phyloP scores from a whole-genome alignment of 768 basidiomycete species.

The Naganishia randhawae region DNA sequence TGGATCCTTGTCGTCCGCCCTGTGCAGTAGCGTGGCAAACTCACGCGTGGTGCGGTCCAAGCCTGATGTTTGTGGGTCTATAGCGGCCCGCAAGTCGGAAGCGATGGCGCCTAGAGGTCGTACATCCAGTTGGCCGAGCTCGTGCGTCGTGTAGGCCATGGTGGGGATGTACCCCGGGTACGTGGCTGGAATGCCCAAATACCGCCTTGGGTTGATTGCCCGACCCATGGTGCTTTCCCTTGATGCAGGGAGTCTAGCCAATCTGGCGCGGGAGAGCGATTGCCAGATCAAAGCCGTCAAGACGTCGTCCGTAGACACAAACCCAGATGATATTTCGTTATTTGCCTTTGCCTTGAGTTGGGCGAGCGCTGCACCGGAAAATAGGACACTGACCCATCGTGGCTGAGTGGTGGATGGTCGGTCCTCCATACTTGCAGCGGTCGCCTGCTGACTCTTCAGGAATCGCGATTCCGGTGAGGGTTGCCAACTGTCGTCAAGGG shows the following conservation, averaged over 20 bases:
- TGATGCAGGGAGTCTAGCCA: not conserved
- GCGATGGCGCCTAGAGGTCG: slow-evolving; percentile 25
- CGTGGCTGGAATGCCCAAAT: slow-evolving; percentile 24
- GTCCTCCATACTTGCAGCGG: not conserved
- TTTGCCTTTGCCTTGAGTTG: slow-evolving; percentile 55
- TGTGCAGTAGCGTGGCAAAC: slow-evolving; percentile 25
- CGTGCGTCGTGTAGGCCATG: slow-evolving; percentile 23
- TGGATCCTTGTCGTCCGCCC: slow-evolving; percentile 25
- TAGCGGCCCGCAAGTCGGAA: slow-evolving; percentile 4
- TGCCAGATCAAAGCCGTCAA: slow-evolving; percentile 31
- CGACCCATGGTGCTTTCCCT: slow-evolving; percentile 17
- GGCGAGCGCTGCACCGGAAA: slow-evolving; percentile 60
- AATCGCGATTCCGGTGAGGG: slow-evolving; percentile 2
- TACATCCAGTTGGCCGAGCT: slow-evolving; percentile 11
- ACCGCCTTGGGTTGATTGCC: slow-evolving; percentile 28
- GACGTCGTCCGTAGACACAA: slow-evolving; percentile 30
- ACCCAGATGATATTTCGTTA: slow-evolving; percentile 7
- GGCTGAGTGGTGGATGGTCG: not conserved
- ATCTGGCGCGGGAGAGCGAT: slow-evolving; percentile 23
- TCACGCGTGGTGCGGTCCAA: slow-evolving; percentile 19
- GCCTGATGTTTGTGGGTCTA: slow-evolving; percentile 22
- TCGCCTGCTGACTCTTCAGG: not conserved
- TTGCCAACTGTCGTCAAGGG: slow-evolving; percentile 4
- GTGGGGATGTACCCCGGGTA: slow-evolving; percentile 26
- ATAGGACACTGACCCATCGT: slow-evolving; percentile 56